phyloP scores from a whole-genome alignment of 345 rosid genomes.

The Rhizophora mangle region DNA sequence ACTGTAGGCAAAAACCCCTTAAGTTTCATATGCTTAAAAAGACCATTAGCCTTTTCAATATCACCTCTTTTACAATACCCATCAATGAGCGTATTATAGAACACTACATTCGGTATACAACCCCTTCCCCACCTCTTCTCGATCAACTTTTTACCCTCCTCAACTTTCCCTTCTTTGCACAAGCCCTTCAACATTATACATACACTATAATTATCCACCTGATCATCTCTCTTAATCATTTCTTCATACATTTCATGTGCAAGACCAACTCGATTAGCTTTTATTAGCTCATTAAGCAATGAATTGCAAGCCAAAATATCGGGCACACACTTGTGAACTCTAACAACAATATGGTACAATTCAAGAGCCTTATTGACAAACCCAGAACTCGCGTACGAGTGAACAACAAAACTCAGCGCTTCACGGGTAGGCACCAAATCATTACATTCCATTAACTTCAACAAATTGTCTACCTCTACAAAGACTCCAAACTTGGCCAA shows the following conservation, averaged over 20 bases:
- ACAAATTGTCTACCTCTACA: constrained; percentile 40
- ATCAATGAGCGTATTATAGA: constrained; percentile 68
- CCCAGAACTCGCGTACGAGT: constrained; percentile 53
- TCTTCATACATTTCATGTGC: constrained; percentile 60
- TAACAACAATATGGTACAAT: constrained; percentile 37
- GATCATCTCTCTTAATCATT: constrained; percentile 54
- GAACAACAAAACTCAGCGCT: constrained; percentile 52
- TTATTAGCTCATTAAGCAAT: constrained; percentile 47
- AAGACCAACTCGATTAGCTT: constrained; percentile 28
- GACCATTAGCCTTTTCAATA: constrained; percentile 38
- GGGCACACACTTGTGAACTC: constrained; percentile 37
- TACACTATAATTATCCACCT: constrained; percentile 64
- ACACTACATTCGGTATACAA: constrained; percentile 74
- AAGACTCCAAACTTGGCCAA: constrained; percentile 54
- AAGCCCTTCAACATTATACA: constrained; percentile 62
- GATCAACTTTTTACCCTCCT: constrained; percentile 60
- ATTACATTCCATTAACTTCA: constrained; percentile 43
- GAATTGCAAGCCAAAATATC: constrained; percentile 67
- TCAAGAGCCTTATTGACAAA: constrained; percentile 51
- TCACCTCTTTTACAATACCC: constrained; percentile 60
- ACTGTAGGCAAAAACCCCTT: constrained; percentile 70
- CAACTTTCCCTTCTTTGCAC: constrained; percentile 66
- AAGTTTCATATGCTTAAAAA: constrained; percentile 53
- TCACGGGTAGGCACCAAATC: constrained; percentile 50
- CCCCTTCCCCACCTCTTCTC: constrained; percentile 72